phyloP scores from a whole-genome alignment of 1,284 basidiomycete genomes.

The Waitea zeae region DNA sequence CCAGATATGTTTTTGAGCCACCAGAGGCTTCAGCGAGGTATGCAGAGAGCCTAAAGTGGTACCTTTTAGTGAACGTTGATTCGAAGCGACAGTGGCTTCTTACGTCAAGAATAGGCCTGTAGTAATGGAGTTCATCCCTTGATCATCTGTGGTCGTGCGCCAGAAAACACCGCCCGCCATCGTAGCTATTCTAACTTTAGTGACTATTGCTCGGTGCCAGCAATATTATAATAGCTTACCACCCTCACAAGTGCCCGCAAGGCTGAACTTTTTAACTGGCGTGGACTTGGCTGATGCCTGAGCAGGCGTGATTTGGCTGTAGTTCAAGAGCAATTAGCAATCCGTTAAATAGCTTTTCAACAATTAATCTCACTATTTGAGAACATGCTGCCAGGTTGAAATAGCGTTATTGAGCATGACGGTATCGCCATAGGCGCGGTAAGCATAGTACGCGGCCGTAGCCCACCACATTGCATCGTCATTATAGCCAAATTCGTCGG shows the following conservation, averaged over 20 bases:
- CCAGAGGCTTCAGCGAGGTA: constrained; percentile 26
- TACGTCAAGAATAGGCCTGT: constrained; percentile 25
- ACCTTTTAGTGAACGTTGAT: constrained; percentile 2
- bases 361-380: constrained; percentile 19
- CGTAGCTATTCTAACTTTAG: constrained; percentile 12
- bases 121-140: constrained; percentile 25
- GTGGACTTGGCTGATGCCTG: constrained; percentile 18
- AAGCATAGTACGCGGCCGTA: constrained; percentile 27
- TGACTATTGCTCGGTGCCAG: too few relatives aligned
- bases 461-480: constrained; percentile 26
- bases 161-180: constrained; percentile 37
- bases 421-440: constrained; percentile 24
- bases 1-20: constrained; percentile 23
- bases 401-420: constrained; percentile 23
- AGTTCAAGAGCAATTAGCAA: neutral
- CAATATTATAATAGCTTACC: constrained; percentile 12
- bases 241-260: constrained; percentile 23
- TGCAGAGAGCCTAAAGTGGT: constrained; percentile 20
- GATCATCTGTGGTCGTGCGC: constrained; percentile 22
- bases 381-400: constrained; percentile 29
- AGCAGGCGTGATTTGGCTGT: constrained; percentile 21
- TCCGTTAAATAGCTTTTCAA: neutral
- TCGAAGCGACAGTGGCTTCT: constrained; percentile 1
- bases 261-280: constrained; percentile 20
- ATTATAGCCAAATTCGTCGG: constrained; percentile 16